A percentile compares a stretch with the other conserved stretches of the same genome.
These are phyloP conservation scores for Citrus hindsii DNA, from an alignment of 345 rosid genomes.

Conservation along the genomic window DNA sequence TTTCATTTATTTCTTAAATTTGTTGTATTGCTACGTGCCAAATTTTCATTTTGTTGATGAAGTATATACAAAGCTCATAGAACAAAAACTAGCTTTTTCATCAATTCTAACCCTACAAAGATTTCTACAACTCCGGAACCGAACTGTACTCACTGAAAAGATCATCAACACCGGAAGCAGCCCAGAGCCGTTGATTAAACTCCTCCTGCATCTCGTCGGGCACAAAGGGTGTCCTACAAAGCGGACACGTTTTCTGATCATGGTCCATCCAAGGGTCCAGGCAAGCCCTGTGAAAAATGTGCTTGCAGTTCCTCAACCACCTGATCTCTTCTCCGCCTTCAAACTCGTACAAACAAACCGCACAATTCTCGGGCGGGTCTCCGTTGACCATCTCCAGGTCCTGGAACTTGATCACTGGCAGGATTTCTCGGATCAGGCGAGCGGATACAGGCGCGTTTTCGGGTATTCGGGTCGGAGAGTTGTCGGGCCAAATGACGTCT, in stretches of 20 bases:
- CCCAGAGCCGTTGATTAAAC: slow-evolving; percentile 81
- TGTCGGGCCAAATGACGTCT: slow-evolving; percentile 54
- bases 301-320: slow-evolving; percentile 73
- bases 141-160: slow-evolving; percentile 53
- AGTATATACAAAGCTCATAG: not conserved
- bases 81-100: not conserved
- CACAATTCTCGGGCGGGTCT: slow-evolving; percentile 69
- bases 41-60: not conserved
- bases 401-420: slow-evolving; percentile 65
- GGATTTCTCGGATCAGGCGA: slow-evolving; percentile 69
- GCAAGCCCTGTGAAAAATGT: slow-evolving; percentile 77
- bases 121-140: slow-evolving; percentile 31
- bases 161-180: slow-evolving; percentile 55
- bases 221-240: slow-evolving; percentile 73
- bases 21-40: not conserved
- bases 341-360: slow-evolving; percentile 78
- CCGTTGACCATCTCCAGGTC: slow-evolving; percentile 31
- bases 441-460: slow-evolving; percentile 59
- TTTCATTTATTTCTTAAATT: not conserved
- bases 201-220: slow-evolving; percentile 83
- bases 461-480: slow-evolving; percentile 27
- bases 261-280: slow-evolving; percentile 97
- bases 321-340: slow-evolving; percentile 75
- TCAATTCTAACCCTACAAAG: not conserved
- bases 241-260: slow-evolving; percentile 84